Conservation (phyloP, 106 monocot genomes). For the Acorus calamus region DNA sequence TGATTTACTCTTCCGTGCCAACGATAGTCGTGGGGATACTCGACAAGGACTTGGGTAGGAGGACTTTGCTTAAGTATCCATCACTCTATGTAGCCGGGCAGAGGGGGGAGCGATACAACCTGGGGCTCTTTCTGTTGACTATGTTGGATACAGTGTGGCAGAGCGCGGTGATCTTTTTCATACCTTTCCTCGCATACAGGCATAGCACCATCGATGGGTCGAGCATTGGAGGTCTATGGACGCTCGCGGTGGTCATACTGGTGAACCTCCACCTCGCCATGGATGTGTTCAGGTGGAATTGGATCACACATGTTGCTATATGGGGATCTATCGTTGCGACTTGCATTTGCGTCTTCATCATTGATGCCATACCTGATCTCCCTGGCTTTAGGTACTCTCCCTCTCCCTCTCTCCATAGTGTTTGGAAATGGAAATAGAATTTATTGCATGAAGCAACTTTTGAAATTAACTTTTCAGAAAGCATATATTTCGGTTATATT, state of each 20-base stretch:
- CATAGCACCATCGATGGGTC: constrained; percentile 49
- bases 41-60: constrained; percentile 81
- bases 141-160: constrained; percentile 89
- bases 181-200: constrained; percentile 53
- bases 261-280: constrained; percentile 74
- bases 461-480: no score
- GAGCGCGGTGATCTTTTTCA: constrained; percentile 56
- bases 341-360: constrained; percentile 37
- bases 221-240: constrained; percentile 67
- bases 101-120: constrained; percentile 78
- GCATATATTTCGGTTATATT: no score
- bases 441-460: no score
- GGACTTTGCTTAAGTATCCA: constrained; percentile 71
- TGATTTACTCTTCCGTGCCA: constrained; percentile 69
- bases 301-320: constrained; percentile 52
- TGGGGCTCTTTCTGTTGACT: constrained; percentile 46
- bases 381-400: constrained; percentile 64
- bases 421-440: no score
- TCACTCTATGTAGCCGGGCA: constrained; percentile 83
- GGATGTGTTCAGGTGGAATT: constrained; percentile 82
- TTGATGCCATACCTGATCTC: constrained; percentile 42
- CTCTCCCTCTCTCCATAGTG: no score
- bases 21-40: constrained; percentile 72
- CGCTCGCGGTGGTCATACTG: constrained; percentile 57
- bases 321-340: constrained; percentile 72